Conservation (phyloP, 2,329 filamentous ascomycete species). For the Fusarium burgessii region DNA sequence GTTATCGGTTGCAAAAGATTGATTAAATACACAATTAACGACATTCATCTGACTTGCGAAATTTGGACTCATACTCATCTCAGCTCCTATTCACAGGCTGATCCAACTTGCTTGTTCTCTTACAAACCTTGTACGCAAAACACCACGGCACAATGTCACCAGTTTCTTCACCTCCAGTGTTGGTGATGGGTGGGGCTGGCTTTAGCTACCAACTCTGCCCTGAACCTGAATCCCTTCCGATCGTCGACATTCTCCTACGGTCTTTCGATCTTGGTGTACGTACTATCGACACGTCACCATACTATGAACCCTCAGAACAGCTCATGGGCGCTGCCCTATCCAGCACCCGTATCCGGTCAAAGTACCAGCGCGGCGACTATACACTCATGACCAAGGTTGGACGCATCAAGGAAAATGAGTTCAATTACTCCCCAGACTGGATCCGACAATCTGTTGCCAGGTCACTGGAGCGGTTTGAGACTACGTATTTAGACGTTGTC, state of each 20-base stretch:
- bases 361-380: background rate
- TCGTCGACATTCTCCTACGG: conserved; percentile 5
- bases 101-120: rapidly evolving
- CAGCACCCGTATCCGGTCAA: background rate
- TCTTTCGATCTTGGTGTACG: conserved; percentile 2
- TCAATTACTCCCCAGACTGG: conserved; percentile 10
- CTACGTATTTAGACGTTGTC: background rate
- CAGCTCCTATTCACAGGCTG: too few species aligned
- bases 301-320: conserved; percentile 11
- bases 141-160: background rate
- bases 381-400: conserved; percentile 15
- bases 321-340: conserved; percentile 9
- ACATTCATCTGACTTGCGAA: background rate
- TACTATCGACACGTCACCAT: conserved; percentile 7
- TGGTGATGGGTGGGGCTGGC: conserved; percentile 4
- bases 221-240: background rate
- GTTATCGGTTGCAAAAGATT: rapidly evolving
- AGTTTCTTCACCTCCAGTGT: background rate
- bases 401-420: conserved; percentile 13
- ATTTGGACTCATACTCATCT: background rate
- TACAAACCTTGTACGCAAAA: too few species aligned
- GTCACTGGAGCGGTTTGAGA: background rate
- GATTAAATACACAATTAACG: too few species aligned
- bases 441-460: background rate
- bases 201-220: conserved; percentile 10